Evolutionary conservation across 768 basidiomycete species (phyloP), one percentile per base, ranked within the genome.

Genomic region (Termitomyces sp.): DNA sequence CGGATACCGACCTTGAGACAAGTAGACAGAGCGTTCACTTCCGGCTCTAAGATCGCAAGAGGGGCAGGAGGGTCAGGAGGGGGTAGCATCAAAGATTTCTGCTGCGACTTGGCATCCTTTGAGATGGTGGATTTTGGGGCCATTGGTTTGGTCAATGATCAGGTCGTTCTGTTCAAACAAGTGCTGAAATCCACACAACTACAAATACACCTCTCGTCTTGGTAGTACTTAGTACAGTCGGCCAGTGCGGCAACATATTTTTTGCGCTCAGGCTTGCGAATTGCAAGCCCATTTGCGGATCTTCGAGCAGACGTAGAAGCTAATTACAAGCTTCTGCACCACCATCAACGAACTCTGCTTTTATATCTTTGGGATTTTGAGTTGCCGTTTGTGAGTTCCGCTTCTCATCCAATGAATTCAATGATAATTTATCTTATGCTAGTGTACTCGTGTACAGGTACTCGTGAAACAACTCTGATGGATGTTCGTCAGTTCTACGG

Each of bases 41-140:
- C 90, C n/a, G 80, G 77, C 45, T 87, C 82, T 3, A 92, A 68
- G 15, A 84, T 78, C 4, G 68, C 64, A 36, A 66, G 66, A 38
- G 76, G 70, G 36, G 60, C 63, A 7, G 67, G 68, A 48, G 81
- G 79, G 41, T 68, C 68, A 7, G 80, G 79, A 1, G 80, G 78
- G 3, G 86, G 84, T 5, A 80, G 79, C 80, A 87, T 85, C 2
- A 77, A 63, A 54, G 68, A 54, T 49, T 75, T 72, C 47, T 68
- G 63, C 33, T 60, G 56, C 23, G 55, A 32, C 41, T 52, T 42
- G n/a, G 59, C 56, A 59, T 53, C 64, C 31, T 66, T 71, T 20
- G 66, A 50, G 7, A 49, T 51, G 9, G 54, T 71, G 45, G 74
- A 61, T 65, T 77, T 78, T 22, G 79, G 73, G 23, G 80, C 66